Base-by-base conservation (phyloP, 768 basidiomycete genomes). In the Xerocomellus intermedius region DNA sequence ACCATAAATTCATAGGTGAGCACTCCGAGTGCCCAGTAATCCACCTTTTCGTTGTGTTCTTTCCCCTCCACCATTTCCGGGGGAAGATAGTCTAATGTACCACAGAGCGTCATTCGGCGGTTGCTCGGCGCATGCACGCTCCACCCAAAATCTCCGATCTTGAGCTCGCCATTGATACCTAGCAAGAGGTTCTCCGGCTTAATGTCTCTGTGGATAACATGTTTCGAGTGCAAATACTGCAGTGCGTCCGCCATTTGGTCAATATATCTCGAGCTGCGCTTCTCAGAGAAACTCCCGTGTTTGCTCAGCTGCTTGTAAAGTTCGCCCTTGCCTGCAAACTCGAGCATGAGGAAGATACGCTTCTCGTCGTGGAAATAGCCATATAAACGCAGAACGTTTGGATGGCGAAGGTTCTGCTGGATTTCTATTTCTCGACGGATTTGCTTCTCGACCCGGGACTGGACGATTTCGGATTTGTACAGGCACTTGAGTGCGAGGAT, bases 91-190 rank as follows among this genome's bases (percentile, higher is more conserved):
- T 98, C 97, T 42, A 98, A 75, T 1, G 96, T 98, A 13, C 96
- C 96, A 63, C 96, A 98, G 12, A 98, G 79, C 1, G 97, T 98
- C 74, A 81, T 88, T 42, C 96, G 76, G 42, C 94, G 77, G 67
- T 94, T 91, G 2, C 91, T 85, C 0, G 96, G 96, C 0, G 95
- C 96, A 69, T 98, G 96, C 8, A 97, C 94, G 64, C 89, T 93
- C 96, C 97, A 99, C 10, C 97, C 97, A 71, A 98, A 98, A 72
- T 98, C 96, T 4, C 87, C 97, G 57, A 99, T 96, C 79, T 99
- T 98, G 64, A 99, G 77, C 69, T 98, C 96, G 38, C 96, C 96
- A 62, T 94, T 93, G 64, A 98, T 83, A 12, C 95, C 95, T 13
- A 98, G 77, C 32, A 99, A 80, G 46, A 99, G 73, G 70, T 99